Conservation (phyloP, 75 land plant species). For the Adiantum capillusveneris region DNA sequence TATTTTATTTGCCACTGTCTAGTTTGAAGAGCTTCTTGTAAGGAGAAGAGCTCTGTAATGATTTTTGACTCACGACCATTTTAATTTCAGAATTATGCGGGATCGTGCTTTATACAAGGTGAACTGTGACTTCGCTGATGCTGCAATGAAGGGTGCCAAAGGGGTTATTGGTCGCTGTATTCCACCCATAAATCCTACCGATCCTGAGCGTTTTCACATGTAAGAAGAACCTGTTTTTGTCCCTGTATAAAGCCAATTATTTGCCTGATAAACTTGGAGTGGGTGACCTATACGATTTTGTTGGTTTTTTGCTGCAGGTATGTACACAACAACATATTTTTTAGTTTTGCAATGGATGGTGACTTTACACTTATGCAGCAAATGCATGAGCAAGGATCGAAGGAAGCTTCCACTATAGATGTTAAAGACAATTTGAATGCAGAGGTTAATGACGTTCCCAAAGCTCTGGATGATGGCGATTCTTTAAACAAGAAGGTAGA, state of each 20-base stretch:
- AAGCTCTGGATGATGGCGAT: too few species aligned
- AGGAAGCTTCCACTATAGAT: neutral
- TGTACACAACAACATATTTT: conserved; percentile 99
- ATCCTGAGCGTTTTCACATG: conserved; percentile 99
- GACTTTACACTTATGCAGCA: conserved; percentile 63
- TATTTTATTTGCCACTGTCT: too few species aligned
- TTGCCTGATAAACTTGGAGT: neutral
- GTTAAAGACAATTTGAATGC: neutral
- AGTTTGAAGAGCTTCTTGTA: too few species aligned
- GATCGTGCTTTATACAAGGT: conserved; percentile 98
- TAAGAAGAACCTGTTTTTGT: conserved; percentile 21
- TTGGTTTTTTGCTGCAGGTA: conserved; percentile 52
- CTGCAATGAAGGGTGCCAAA: conserved; percentile 85
- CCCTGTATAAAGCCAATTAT: neutral
- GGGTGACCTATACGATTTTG: neutral
- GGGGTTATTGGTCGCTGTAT: conserved; percentile 96
- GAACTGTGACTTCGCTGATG: conserved; percentile 97
- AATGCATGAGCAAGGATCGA: conserved; percentile 18
- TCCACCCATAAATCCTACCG: conserved; percentile 97
- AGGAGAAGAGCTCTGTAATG: too few species aligned
- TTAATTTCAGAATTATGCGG: conserved; percentile 79
- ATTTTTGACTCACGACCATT: too few species aligned
- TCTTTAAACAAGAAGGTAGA: too few species aligned
- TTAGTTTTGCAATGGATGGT: conserved; percentile 98
- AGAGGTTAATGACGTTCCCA: too few species aligned